These are phyloP conservation scores for Fusarium sp. DNA, from an alignment of 2,329 filamentous ascomycete species.

Conservation along the genomic window DNA sequence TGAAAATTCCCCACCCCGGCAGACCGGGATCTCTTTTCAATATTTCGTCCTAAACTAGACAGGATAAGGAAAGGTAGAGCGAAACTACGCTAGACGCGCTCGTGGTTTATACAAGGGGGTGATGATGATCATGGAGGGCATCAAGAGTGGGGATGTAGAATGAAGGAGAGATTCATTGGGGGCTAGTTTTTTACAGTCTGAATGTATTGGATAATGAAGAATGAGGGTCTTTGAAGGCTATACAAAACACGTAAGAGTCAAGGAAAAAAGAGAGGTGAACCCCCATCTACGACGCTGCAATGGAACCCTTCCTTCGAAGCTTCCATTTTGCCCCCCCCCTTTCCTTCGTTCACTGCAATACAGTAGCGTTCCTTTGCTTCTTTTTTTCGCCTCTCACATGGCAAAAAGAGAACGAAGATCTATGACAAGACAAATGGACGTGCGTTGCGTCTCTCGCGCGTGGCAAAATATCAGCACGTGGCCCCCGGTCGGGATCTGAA, in stretches of 20 bases:
- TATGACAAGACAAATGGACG: not conserved
- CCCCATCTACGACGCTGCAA: conserved; percentile 1
- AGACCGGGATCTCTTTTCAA: not conserved
- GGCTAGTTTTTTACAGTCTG: not conserved
- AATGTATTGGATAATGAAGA: not conserved
- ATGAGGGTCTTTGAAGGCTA: not conserved
- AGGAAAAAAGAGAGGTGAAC: not conserved
- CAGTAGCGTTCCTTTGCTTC: not conserved
- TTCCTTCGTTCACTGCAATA: no score
- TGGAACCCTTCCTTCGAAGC: not conserved
- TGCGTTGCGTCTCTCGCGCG: not conserved
- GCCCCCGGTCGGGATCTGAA: not conserved
- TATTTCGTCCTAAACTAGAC: not conserved
- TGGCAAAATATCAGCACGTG: not conserved
- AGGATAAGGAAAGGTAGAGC: not conserved
- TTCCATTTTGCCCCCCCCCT: not conserved
- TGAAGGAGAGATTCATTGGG: not conserved
- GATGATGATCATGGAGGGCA: not conserved
- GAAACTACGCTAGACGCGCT: not conserved
- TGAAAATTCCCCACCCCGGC: not conserved
- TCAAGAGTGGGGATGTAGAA: not conserved
- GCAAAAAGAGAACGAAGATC: not conserved
- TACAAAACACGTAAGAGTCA: not conserved
- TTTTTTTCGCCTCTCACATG: not conserved
- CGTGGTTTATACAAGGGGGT: not conserved